These are phyloP conservation scores for Tetrahymena thermophila DNA, from an alignment of 73 alveolate species.

Conservation along the genomic window DNA sequence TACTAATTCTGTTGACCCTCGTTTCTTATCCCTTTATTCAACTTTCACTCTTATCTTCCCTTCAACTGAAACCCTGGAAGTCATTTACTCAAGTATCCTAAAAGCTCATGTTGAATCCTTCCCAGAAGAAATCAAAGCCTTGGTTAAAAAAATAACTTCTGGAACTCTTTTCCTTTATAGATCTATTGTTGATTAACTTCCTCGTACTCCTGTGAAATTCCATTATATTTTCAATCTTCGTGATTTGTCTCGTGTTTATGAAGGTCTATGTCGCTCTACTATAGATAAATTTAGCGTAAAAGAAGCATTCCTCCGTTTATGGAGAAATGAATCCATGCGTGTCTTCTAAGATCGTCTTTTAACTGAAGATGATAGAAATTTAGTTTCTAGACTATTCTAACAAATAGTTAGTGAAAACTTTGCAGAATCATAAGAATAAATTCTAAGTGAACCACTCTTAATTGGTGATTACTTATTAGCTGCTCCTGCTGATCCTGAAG, in stretches of 20 bases:
- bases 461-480: constrained; percentile 87
- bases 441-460: constrained; percentile 58
- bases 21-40: constrained; percentile 92
- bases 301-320: constrained; percentile 74
- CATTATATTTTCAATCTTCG: constrained; percentile 98
- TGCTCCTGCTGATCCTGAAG: constrained; percentile 86
- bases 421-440: constrained; percentile 68
- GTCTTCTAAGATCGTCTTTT: constrained; percentile 88
- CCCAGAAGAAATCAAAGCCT: constrained; percentile 75
- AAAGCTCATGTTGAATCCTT: constrained; percentile 81
- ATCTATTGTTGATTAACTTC: constrained; percentile 79
- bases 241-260: constrained; percentile 95
- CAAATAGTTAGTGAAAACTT: constrained; percentile 60
- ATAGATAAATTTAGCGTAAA: constrained; percentile 85
- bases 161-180: constrained; percentile 66
- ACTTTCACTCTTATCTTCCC: constrained; percentile 84
- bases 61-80: constrained; percentile 78
- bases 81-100: constrained; percentile 85
- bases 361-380: constrained; percentile 49
- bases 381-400: constrained; percentile 48
- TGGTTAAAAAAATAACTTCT: constrained; percentile 58
- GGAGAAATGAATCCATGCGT: constrained; percentile 98
- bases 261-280: constrained; percentile 91
- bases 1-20: constrained; percentile 95
- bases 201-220: constrained; percentile 98